Base-by-base conservation (phyloP, 352 stramenopile genomes). In the Nothophytophthora sp. region DNA sequence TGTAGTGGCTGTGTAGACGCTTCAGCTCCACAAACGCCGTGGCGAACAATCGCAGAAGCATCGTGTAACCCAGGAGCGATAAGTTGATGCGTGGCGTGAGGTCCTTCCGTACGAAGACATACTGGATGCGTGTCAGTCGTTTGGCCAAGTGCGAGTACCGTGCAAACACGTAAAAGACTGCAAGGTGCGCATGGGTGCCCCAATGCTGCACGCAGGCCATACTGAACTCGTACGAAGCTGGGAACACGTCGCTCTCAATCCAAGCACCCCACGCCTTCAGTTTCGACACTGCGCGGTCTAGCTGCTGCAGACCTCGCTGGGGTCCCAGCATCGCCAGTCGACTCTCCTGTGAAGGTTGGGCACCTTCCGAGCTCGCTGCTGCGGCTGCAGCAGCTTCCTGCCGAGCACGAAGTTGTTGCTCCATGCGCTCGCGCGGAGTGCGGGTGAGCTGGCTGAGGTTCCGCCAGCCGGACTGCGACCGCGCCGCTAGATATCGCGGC, bases 11-110 rank as follows among this genome's bases (percentile, higher is more conserved):
- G 22, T 51, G 69, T 11, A 91, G 32, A 2, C 63, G 65, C 40
- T 81, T 88, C 5, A 86, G 38, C 49, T 89, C 78, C 10, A 78
- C 39, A 22, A 78, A 38, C 6, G 79, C 61, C 2, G 71, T 85
- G 8, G 73, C 62, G 2, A 77, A 47, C 1, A 93, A 57, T 10
- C 83, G 83, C 33, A 94, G 49, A 8, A 76, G 65, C 74, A 93
- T 88, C 63, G 88, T 70, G 57, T 92, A 92, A 30, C 86, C 86
- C 50, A 94, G 70, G 8, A 92, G 53, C 5, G 83, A 88, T 35
- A 92, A 40, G 45, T 91, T 92, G 48, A 80, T 70, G 40, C 66
- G 43, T 12, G 67, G 57, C 53, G 71, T 53, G 20, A 86, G 44
- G 35, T 92, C 74, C 34, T 77, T 86, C 20, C 80, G 75, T 25